Percentiles rank a stretch among this genome's conserved stretches.
Conservation (phyloP, 148 eudicot species). For the Hydrangea macrophylla region DNA sequence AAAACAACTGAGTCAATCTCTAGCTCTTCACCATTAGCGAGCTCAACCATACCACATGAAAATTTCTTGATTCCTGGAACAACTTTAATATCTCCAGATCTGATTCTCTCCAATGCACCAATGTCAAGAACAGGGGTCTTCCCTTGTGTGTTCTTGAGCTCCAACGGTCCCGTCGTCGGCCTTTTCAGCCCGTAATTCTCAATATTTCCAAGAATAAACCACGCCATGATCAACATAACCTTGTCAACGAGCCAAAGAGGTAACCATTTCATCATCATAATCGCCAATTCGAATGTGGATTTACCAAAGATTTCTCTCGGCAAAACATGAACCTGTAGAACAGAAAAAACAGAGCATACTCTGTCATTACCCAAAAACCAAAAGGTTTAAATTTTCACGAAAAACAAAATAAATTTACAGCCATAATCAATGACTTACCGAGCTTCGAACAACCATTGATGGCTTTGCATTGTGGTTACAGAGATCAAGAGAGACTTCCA, state of each 20-base stretch:
- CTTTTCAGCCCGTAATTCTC: slow-evolving; percentile 24
- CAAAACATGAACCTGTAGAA: slow-evolving; percentile 32
- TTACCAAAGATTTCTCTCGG: slow-evolving; percentile 31
- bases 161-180: slow-evolving; percentile 30
- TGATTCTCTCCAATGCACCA: slow-evolving; percentile 29
- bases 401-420: neutral
- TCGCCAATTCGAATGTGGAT: slow-evolving; percentile 33
- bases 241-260: slow-evolving; percentile 32
- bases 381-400: neutral
- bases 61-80: slow-evolving; percentile 37
- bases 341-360: slow-evolving; percentile 1
- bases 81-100: slow-evolving; percentile 21
- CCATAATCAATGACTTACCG: slow-evolving; percentile 48
- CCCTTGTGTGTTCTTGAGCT: slow-evolving; percentile 28
- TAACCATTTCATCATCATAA: slow-evolving; percentile 27
- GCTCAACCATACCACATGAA: slow-evolving; percentile 19
- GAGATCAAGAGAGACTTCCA: slow-evolving; percentile 92
- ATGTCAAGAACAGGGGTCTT: slow-evolving; percentile 39
- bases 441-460: slow-evolving; percentile 68
- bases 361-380: neutral
- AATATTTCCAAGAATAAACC: slow-evolving; percentile 29
- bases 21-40: slow-evolving; percentile 22
- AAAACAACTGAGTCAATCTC: slow-evolving; percentile 35
- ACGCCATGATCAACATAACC: slow-evolving; percentile 22
- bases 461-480: slow-evolving; percentile 72